A percentile compares a stretch with the other conserved stretches of the same genome.
Conservation (phyloP, 805 yeast species). For the Candida pini region DNA sequence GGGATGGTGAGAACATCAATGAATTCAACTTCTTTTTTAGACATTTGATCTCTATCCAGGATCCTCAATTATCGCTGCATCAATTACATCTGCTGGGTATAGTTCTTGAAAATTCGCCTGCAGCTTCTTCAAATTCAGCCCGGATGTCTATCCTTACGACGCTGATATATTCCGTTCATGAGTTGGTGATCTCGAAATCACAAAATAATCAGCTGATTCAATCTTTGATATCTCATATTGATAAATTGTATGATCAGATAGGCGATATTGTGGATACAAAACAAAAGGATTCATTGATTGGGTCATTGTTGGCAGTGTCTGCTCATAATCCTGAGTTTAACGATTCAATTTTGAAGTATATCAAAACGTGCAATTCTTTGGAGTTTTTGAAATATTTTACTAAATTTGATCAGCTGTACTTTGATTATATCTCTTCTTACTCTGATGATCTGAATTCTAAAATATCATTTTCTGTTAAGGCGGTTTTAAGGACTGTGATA, state of each 20-base stretch:
- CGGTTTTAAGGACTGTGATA: no score
- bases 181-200: not conserved
- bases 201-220: not conserved
- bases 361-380: constrained; percentile 3
- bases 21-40: constrained; percentile 28
- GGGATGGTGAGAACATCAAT: constrained; percentile 21
- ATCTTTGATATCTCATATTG: not conserved
- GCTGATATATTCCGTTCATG: not conserved
- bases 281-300: not conserved
- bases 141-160: not conserved
- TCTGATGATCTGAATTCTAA: no score
- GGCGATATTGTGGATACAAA: not conserved
- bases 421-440: no score
- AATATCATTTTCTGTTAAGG: no score
- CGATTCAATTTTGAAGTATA: constrained; percentile 3
- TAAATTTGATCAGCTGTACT: not conserved
- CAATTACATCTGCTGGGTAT: constrained; percentile 5
- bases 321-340: not conserved
- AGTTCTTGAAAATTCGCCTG: not conserved
- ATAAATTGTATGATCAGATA: not conserved
- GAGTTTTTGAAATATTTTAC: constrained; percentile 1
- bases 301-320: not conserved
- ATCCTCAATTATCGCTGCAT: constrained; percentile 1
- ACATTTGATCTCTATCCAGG: constrained; percentile 10
- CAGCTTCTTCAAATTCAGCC: not conserved